phyloP scores from a whole-genome alignment of 495 filamentous ascomycete genomes.

The Talaromyces proteolyticus region DNA sequence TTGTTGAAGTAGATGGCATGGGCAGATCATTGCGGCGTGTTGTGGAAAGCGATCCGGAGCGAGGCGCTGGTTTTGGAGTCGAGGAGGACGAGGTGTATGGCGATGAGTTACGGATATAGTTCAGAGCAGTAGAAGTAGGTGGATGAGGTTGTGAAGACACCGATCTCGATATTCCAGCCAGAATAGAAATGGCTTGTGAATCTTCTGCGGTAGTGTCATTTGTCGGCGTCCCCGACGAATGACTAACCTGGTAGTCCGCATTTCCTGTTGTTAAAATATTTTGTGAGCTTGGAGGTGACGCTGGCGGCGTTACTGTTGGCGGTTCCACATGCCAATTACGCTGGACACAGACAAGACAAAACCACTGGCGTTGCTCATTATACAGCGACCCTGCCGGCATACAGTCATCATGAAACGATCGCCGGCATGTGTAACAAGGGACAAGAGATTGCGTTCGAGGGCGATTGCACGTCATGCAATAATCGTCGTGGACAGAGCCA shows the following conservation, averaged over 20 bases:
- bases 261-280: not conserved
- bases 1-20: not conserved
- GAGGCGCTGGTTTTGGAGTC: not conserved
- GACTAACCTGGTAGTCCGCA: too few relatives aligned
- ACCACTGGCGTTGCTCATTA: conserved; percentile 5
- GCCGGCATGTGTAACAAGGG: conserved; percentile 8
- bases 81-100: not conserved
- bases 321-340: conserved; percentile 10
- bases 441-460: conserved; percentile 3
- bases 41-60: not conserved
- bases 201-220: not conserved
- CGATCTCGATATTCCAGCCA: conserved; percentile 5
- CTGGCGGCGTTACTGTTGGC: conserved; percentile 10
- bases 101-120: not conserved
- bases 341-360: conserved; percentile 9
- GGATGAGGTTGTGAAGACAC: not conserved
- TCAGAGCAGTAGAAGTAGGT: not conserved
- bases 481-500: conserved; percentile 2
- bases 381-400: conserved; percentile 4
- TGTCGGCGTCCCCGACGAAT: not conserved
- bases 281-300: conserved; percentile 2
- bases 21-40: too few relatives aligned
- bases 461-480: conserved; percentile 8
- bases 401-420: conserved; percentile 8
- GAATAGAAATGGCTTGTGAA: conserved; percentile 5